These are phyloP conservation scores for Tylopilus rubrobrunneus DNA, from an alignment of 768 basidiomycete species.

Conservation along the genomic window DNA sequence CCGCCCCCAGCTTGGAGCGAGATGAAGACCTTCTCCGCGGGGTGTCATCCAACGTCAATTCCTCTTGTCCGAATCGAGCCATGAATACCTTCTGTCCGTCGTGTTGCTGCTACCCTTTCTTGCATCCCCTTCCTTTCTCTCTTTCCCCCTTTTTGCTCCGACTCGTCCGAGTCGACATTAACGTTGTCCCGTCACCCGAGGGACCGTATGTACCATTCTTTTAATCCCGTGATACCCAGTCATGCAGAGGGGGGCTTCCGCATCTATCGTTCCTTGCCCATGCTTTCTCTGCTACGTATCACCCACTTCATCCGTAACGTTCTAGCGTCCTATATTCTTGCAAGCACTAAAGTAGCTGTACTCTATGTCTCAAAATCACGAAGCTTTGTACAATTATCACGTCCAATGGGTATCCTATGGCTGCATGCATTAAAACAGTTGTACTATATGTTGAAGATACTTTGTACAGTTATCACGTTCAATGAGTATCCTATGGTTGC, in stretches of 20 bases:
- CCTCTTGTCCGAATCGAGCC: neutral
- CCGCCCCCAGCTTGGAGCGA: neutral
- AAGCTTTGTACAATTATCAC: neutral
- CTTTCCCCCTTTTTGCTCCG: neutral
- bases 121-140: neutral
- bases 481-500: neutral
- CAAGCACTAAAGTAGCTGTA: conserved; percentile 19
- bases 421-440: too few species aligned
- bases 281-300: conserved; percentile 7
- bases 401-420: neutral
- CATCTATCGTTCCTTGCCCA: neutral
- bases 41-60: neutral
- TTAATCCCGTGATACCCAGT: conserved; percentile 4
- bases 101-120: neutral
- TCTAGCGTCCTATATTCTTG: neutral
- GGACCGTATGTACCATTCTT: conserved; percentile 2
- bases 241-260: conserved; percentile 1
- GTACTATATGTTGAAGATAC: conserved; percentile 15
- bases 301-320: neutral
- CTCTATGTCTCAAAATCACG: conserved; percentile 7
- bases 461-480: neutral
- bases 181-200: neutral
- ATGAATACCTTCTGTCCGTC: neutral
- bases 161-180: neutral
- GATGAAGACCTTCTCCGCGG: conserved; percentile 3